Base-by-base conservation (phyloP, 116 monocot species). In the Dioscorea cayenensis region DNA sequence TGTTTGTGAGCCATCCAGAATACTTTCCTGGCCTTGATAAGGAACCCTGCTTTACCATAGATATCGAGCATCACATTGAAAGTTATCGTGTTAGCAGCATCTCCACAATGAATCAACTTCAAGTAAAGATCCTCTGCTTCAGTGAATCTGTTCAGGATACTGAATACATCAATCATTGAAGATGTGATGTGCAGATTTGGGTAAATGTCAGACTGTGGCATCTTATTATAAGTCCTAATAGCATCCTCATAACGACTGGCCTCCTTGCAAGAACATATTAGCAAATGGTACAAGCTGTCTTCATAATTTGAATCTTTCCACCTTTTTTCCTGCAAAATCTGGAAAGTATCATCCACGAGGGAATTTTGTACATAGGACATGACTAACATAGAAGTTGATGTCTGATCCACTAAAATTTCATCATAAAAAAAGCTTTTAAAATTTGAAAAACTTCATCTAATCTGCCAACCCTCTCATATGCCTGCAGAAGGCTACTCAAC, bases 241-340 rank as follows among this genome's bases (percentile, higher is more conserved):
- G 90, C 92, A 76, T 80, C 76, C 22, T 88, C 87, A 67, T 79
- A 83, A 14, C 66, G 72, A 43, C 86, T 77, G 14, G 73, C 77
- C 72, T 96, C 96, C 79, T 96, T 96, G 84, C 92, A 96, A 65
- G 86, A 88, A 75, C 96, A 96, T 67, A 96, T 92, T 58, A 92
- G 68, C 16, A 93, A 72, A 88, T 96, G 96, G 66, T 90, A 92
- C 29, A 96, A 71, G 55, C 90, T 96, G 64, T 86, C 92, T 68
- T 88, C 92, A 74, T 79, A 96, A 62, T 77, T 52, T 52, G 82
- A 71, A 77, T 96, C 92, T 55, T 77, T 72, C 96, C 96, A 96
- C 64, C 48, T 86, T 73, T 84, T 90, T 20, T 90, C 83, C 29
- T 58, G 61, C 22, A 92, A 75, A 78, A 90, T 65, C 50, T 49